Evolutionary conservation across 164 flowering plant species (phyloP).

Genomic region (Nymphaea colorata): DNA sequence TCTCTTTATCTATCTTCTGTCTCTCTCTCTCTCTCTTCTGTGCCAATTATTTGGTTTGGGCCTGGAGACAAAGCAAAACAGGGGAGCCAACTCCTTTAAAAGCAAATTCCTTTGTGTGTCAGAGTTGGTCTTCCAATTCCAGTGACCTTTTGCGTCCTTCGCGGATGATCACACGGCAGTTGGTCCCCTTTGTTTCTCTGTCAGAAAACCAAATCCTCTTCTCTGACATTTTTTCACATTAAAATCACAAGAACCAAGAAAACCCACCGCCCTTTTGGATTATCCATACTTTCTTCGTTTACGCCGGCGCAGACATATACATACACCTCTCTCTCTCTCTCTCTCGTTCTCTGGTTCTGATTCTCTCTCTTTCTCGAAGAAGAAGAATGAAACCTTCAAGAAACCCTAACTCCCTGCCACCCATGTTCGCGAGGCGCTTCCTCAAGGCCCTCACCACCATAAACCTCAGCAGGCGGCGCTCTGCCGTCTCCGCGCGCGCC

Average conservation of each 20-base stretch:
- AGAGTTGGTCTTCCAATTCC: neutral
- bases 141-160: neutral
- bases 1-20: neutral
- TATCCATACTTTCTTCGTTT: neutral
- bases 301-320: neutral
- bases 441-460: conserved; percentile 20
- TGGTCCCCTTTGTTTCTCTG: neutral
- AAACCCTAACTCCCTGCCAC: conserved; percentile 11
- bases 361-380: neutral
- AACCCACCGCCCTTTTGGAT: neutral
- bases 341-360: neutral
- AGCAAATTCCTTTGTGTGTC: neutral
- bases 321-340: neutral
- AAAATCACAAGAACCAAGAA: neutral
- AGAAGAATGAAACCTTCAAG: neutral
- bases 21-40: neutral
- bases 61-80: neutral
- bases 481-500: conserved; percentile 4
- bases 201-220: neutral
- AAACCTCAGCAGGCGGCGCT: conserved; percentile 1
- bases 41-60: neutral
- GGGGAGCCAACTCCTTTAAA: neutral
- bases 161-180: neutral
- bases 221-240: neutral
- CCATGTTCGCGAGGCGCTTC: conserved; percentile 25